Base-by-base conservation (phyloP, 2,329 filamentous ascomycete genomes). In the Colletotrichum cereale region DNA sequence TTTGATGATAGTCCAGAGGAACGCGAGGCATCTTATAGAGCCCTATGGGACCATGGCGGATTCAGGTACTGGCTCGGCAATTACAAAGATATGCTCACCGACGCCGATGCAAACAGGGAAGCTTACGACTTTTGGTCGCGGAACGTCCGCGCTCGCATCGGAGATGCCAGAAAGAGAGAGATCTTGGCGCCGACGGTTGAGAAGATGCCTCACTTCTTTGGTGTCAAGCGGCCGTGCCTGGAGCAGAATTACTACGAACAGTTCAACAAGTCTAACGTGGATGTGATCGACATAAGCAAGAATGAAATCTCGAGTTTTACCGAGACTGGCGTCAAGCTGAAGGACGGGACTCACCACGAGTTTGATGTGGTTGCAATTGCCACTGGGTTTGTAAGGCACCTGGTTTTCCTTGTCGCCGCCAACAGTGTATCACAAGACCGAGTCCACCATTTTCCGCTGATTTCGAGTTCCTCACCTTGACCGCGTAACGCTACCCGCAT, bases 91-190 rank as follows among this genome's bases (percentile, higher is more conserved):
- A 82, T 83, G 61, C 73, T 89, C 5, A 77, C 79, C 24, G 79
- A 83, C 36, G 52, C 78, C 0, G 81, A 86, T 18, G 86, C 86
- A 2, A 91, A 90, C 75, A 77, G 82, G n/a, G 82, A 84, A 64
- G 80, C 83, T 0, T 90, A 90, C 75, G 79, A 85, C 3, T 90
- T 89, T 76, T 90, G 88, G 86, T 81, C 80, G 2, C 82, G 82
- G 71, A 88, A 88, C 77, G 84, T 84, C 0, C 82, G 86, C 0
- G 80, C 78, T 16, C 83, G 88, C 2, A 82, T 91, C 53, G 79
- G 81, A 0, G 86, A 90, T 66, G 82, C 87, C 0, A 78, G 78
- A 34, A 83, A 84, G 73, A 79, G 83, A 34, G 84, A 88, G 18
- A 72, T 90, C 2, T 80, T 90, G 8, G 88, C 88, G 0, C 89